Evolutionary conservation across 1,139 yeast species (phyloP), one percentile per base, ranked within the genome.

Genomic region (Yamadazyma diddensiae): DNA sequence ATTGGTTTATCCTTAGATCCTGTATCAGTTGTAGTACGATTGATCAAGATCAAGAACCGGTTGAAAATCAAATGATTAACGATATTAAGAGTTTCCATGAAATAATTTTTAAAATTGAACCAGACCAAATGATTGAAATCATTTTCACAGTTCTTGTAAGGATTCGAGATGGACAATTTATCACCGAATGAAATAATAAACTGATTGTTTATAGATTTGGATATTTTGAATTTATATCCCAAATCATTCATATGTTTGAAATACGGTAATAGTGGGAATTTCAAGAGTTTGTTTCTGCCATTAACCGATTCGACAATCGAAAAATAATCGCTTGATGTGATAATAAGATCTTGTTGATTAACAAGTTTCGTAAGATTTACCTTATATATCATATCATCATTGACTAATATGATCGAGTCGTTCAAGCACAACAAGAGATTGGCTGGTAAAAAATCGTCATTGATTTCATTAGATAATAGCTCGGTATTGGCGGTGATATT

Each of bases 31-130:
- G 33, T 24, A 12, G 42, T 47, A 35, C 71, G 41, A 39, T 67
- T 68, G 19, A 69, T 47, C 9, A 66, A 30, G 5, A 69, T 48
- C 37, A 69, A 45, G 37, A 52, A 64, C 41, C 60, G 64, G 21
- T 49, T 47, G 37, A 53, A 60, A 66, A 67, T 64, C 30, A 65
- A 50, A 33, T 65, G 72, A 31, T 55, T 41, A 2, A 62, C 47
- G 5, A 69, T 56, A 34, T 65, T 65, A 36, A 65, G 49, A 2
- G 57, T 38, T 24, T 62, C 70, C 35, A 59, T 46, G 27, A 53
- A 57, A 38, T 55, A 57, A 38, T 63, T 61, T 24, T 52, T 53
- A 35, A 65, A 66, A 37, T 62, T 62, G 41, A 56, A 67, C 75
- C 75, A 69, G 10, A 67, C 41, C 4, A 62, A 45, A 36, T 68